phyloP scores from a whole-genome alignment of 345 rosid species.

The Rhodomyrtus tomentosa region DNA sequence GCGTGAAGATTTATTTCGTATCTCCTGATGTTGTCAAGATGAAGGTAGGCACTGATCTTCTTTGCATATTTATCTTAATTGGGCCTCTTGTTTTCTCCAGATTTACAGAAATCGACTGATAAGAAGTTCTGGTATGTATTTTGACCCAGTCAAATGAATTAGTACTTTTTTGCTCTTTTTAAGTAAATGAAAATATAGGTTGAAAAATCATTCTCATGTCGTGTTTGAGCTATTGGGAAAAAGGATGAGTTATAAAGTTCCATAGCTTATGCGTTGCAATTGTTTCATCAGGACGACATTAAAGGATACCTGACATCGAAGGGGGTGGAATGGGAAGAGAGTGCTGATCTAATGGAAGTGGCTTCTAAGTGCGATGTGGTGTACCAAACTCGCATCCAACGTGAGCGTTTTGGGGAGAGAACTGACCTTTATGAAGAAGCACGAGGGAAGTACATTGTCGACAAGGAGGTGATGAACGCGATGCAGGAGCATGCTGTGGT shows the following conservation, averaged over 20 bases:
- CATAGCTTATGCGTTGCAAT: not conserved
- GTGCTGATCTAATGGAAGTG: conserved; percentile 66
- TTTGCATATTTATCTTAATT: not conserved
- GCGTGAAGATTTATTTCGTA: conserved; percentile 81
- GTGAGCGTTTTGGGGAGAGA: conserved; percentile 87
- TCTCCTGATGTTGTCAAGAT: conserved; percentile 86
- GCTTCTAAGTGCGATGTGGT: conserved; percentile 81
- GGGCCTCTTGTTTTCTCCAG: no score
- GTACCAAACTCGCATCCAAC: conserved; percentile 87
- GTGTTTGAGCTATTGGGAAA: not conserved
- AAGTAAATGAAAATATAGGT: not conserved
- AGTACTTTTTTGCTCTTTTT: not conserved
- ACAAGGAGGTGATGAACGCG: conserved; percentile 38
- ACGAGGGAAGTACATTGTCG: conserved; percentile 82
- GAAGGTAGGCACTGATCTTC: conserved; percentile 40
- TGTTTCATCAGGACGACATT: conserved; percentile 67
- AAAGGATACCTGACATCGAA: conserved; percentile 63
- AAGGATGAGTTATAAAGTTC: not conserved
- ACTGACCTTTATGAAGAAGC: conserved; percentile 83
- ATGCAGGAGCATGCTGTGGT: conserved; percentile 85
- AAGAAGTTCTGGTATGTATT: not conserved
- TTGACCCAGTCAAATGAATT: not conserved
- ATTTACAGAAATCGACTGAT: no score
- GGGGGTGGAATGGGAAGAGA: conserved; percentile 89
- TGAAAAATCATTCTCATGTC: not conserved